Conservation (phyloP, 345 rosid species). For the Gossypium arboreum region DNA sequence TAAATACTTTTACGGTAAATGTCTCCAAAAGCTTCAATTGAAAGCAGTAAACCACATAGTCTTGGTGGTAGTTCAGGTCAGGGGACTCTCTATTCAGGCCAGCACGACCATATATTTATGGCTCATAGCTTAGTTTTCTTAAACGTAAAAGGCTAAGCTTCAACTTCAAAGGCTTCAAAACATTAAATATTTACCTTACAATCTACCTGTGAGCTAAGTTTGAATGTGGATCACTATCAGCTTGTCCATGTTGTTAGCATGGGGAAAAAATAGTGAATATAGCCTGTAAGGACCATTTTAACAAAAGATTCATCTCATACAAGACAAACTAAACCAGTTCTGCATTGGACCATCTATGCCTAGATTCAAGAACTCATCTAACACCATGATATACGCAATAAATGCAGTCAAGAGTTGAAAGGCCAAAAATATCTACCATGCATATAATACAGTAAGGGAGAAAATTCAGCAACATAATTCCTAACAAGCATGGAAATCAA, state of each 20-base stretch:
- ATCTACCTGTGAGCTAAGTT: background rate
- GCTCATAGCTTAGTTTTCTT: background rate
- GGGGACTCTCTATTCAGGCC: background rate
- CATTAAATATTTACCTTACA: background rate
- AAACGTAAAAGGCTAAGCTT: background rate
- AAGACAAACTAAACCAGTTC: background rate
- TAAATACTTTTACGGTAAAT: too few relatives aligned
- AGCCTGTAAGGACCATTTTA: slow-evolving; percentile 3
- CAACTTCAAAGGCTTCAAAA: background rate
- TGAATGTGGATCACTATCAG: background rate
- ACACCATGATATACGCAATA: background rate
- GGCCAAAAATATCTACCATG: background rate
- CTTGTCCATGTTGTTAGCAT: background rate
- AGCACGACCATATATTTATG: background rate
- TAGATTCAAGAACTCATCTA: background rate
- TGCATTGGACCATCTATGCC: slow-evolving; percentile 3
- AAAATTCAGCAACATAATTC: background rate
- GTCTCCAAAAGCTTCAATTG: too few relatives aligned
- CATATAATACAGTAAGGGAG: background rate
- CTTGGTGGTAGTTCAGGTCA: background rate
- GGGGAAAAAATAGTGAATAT: background rate
- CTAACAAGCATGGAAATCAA: too few relatives aligned
- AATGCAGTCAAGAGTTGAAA: background rate
- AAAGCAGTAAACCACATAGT: too few relatives aligned
- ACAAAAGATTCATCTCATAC: background rate